Base-by-base conservation (phyloP, 176 grass and related monocot genomes). In the Pharus latifolius region DNA sequence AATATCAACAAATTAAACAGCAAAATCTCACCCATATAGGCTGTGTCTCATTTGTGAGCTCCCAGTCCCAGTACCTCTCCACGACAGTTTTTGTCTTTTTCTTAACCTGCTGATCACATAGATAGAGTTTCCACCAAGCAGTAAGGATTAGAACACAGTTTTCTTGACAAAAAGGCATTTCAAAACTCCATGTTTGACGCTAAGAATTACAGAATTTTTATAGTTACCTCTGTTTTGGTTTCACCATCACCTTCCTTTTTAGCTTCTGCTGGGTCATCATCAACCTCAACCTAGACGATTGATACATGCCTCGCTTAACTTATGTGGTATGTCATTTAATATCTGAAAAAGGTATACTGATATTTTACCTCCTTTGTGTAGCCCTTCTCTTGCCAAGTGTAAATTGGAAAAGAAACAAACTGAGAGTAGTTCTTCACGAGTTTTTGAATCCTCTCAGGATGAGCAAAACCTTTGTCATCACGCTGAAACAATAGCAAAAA, bases 11-110 rank as follows among this genome's bases (percentile, higher is more conserved):
- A 24, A 40, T 8, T 47, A 34, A 54, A 85, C 29, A 85, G 3
- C 69, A 28, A 66, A 22, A 56, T 72, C 70, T 86, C 78, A 95
- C 90, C 96, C 96, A 99, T 68, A 99, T 83, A 72, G 96, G 96
- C 38, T 99, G 90, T 26, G 96, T 99, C 65, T 99, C 96, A 84
- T 99, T 99, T 19, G 87, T 77, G 58, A 91, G 90, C 60, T 99
- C 96, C 96, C 96, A 99, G 66, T 99, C 96, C 96, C 90, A 99
- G 49, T 99, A 91, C 83, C 78, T 99, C 75, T 95, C 96, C 31
- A 88, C 60, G 63, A 99, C 82, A 15, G 87, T 99, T 67, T 99
- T 99, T 6, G 82, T 99, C 65, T 95, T 99, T 53, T 88, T 99
- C 73, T 94, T 91, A 63, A 65, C 74, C 96, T 99, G 58, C 45